A percentile compares a stretch with the other conserved stretches of the same genome.
Conservation (phyloP, 2,329 filamentous ascomycete genomes). For the Aspergillus floridensis region DNA sequence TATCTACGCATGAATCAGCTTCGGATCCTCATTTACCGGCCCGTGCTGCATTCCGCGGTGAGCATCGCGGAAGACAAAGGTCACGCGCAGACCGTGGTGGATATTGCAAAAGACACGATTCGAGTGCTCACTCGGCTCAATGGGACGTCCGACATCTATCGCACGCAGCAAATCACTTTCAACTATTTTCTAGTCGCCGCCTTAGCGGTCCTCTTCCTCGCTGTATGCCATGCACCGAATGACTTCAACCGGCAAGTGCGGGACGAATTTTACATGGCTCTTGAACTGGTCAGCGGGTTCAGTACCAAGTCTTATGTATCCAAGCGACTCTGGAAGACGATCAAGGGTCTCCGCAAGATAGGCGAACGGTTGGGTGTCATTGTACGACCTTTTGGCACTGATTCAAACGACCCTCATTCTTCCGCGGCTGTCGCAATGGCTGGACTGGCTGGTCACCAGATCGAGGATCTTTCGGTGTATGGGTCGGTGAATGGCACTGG, state of each 20-base stretch:
- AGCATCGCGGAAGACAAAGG: conserved; percentile 74
- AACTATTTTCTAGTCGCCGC: conserved; percentile 67
- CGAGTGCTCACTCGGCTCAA: conserved; percentile 60
- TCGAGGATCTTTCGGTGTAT: conserved; percentile 57
- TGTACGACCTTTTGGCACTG: conserved; percentile 35
- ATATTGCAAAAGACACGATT: conserved; percentile 65
- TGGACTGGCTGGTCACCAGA: conserved; percentile 60
- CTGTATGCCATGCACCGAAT: conserved; percentile 61
- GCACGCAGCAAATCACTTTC: conserved; percentile 62
- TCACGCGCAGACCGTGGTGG: conserved; percentile 68
- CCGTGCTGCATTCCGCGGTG: conserved; percentile 77
- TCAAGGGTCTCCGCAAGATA: conserved; percentile 62
- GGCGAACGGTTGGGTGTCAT: conserved; percentile 60
- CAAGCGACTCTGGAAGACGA: conserved; percentile 63
- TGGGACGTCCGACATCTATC: conserved; percentile 62
- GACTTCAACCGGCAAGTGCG: conserved; percentile 60
- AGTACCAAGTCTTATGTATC: conserved; percentile 61
- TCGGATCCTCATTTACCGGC: conserved; percentile 83
- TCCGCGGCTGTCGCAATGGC: conserved; percentile 65
- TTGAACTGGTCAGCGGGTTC: conserved; percentile 62
- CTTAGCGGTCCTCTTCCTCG: conserved; percentile 62
- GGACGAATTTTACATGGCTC: conserved; percentile 66
- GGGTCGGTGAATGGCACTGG: conserved; percentile 34
- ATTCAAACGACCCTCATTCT: conserved; percentile 56
- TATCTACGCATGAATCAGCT: conserved; percentile 88